These are phyloP conservation scores for Arthrobotrys entomopaga DNA, from an alignment of 2,329 filamentous ascomycete genomes.

Conservation along the genomic window DNA sequence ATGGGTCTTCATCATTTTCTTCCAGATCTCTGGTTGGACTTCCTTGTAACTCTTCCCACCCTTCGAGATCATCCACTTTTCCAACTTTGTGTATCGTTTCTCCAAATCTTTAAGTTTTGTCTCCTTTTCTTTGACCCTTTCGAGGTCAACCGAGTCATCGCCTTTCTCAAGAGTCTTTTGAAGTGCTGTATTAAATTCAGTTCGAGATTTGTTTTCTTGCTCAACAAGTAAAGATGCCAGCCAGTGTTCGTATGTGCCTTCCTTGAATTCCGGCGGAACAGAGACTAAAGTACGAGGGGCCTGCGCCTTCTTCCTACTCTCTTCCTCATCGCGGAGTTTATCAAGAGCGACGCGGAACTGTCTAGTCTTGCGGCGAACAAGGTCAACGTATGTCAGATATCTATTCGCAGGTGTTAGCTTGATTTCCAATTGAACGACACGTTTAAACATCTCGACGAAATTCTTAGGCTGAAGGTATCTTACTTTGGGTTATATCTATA, in stretches of 20 bases:
- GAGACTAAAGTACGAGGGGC: slow-evolving; percentile 29
- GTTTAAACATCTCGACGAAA: no score
- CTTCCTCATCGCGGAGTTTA: slow-evolving; percentile 59
- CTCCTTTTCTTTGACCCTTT: slow-evolving; percentile 55
- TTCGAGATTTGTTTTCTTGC: slow-evolving; percentile 59
- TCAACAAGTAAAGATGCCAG: slow-evolving; percentile 62
- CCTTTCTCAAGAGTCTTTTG: slow-evolving; percentile 48
- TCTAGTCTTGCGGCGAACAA: slow-evolving; percentile 23
- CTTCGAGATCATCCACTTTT: slow-evolving; percentile 60
- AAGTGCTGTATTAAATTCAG: slow-evolving; percentile 56
- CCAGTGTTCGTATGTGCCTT: slow-evolving; percentile 55
- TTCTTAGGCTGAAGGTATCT: slow-evolving; percentile 29
- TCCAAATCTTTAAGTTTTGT: slow-evolving; percentile 69
- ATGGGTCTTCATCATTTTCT: slow-evolving; percentile 45
- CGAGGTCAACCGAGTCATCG: slow-evolving; percentile 48
- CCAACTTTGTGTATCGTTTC: slow-evolving; percentile 35
- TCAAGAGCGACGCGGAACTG: slow-evolving; percentile 13
- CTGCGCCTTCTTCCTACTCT: slow-evolving; percentile 62
- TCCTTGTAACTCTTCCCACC: slow-evolving; percentile 75
- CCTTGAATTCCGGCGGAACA: slow-evolving; percentile 20
- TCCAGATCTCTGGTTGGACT: slow-evolving; percentile 68
- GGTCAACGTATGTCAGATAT: slow-evolving; percentile 57
- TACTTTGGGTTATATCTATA: slow-evolving; percentile 34
- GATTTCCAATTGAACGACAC: no score
- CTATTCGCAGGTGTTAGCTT: slow-evolving; percentile 2